Evolutionary conservation across 108 stramenopile genomes (phyloP).

Genomic region (Nitzschia sp.): DNA sequence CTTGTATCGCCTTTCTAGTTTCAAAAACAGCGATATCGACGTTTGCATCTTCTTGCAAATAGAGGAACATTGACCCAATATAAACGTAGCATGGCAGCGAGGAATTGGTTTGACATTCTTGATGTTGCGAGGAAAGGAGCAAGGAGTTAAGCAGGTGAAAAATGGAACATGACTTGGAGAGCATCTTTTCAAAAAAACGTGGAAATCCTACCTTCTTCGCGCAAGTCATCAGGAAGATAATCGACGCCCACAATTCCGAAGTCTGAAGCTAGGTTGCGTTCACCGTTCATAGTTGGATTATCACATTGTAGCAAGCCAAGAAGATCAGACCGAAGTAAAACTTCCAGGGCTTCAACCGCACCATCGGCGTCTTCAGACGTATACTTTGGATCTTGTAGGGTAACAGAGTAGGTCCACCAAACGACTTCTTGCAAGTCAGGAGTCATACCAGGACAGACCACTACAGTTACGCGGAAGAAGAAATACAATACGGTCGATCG

Average conservation of each 20-base stretch:
- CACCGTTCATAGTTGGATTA: background rate
- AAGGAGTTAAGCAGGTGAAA: no score
- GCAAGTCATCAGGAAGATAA: slow-evolving; percentile 23
- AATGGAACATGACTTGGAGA: no score
- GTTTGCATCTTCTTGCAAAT: slow-evolving; percentile 15
- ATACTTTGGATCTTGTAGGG: background rate
- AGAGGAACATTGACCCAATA: slow-evolving; percentile 24
- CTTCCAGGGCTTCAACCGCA: slow-evolving; percentile 7
- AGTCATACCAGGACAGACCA: slow-evolving; percentile 17
- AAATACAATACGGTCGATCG: no score
- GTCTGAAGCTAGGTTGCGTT: slow-evolving; percentile 2
- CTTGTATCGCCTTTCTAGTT: slow-evolving; percentile 12
- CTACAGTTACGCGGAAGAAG: no score
- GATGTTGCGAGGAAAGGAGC: no score
- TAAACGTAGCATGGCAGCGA: slow-evolving; percentile 11
- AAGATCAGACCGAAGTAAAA: background rate
- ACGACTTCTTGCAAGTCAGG: background rate
- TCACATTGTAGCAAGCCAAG: slow-evolving; percentile 2
- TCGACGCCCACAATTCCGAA: slow-evolving; percentile 30
- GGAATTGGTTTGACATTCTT: no score
- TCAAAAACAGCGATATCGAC: slow-evolving; percentile 11
- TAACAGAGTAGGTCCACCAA: slow-evolving; percentile 31
- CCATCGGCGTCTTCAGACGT: background rate
- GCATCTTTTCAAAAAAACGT: no score
- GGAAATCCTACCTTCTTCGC: slow-evolving; percentile 20